Conservation (phyloP, 192 early-diverging fungal genomes). For the Phycomyces nitens region DNA sequence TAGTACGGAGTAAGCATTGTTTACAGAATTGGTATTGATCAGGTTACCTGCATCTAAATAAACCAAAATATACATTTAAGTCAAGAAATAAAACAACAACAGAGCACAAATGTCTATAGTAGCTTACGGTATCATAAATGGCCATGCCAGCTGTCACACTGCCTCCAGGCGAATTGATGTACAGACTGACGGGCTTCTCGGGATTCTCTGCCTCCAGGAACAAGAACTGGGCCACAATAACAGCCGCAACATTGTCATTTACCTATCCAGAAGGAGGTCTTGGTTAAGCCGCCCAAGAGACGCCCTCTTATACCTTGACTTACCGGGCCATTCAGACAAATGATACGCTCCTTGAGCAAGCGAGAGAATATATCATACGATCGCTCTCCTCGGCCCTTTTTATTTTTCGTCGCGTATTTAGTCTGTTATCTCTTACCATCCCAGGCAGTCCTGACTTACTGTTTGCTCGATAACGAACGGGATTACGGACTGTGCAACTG, state of each 20-base stretch:
- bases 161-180: slow-evolving; percentile 98
- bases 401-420: not conserved
- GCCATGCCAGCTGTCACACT: slow-evolving; percentile 94
- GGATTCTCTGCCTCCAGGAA: slow-evolving; percentile 94
- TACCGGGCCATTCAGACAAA: slow-evolving; percentile 91
- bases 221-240: slow-evolving; percentile 92
- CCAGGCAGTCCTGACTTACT: slow-evolving; percentile 28
- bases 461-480: slow-evolving; percentile 68
- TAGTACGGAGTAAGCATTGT: slow-evolving; percentile 39
- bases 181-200: slow-evolving; percentile 89
- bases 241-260: slow-evolving; percentile 77
- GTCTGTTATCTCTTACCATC: not conserved
- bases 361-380: slow-evolving; percentile 98
- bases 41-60: slow-evolving; percentile 35
- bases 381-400: slow-evolving; percentile 80
- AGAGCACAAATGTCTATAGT: not conserved
- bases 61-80: slow-evolving; percentile 4
- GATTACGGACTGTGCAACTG: slow-evolving; percentile 41
- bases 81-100: slow-evolving; percentile 2
- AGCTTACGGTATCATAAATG: slow-evolving; percentile 80
- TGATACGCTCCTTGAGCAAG: slow-evolving; percentile 92
- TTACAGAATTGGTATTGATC: too few species aligned
- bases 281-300: not conserved
- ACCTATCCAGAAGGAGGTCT: slow-evolving; percentile 40
- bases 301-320: not conserved